Conservation (phyloP, 2,329 filamentous ascomycete genomes). For the Aureobasidium sp. region DNA sequence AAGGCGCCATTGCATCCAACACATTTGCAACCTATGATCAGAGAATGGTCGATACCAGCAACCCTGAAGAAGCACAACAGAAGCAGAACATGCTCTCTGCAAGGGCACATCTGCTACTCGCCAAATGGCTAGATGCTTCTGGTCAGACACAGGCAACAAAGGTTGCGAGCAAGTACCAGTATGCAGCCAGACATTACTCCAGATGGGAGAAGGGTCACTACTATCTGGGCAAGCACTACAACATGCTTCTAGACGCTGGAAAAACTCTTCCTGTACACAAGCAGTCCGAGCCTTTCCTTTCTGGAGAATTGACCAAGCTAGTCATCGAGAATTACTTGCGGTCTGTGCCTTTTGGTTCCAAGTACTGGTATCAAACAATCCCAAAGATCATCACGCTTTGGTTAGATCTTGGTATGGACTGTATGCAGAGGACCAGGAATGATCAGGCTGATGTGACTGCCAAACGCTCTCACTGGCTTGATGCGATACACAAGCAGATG, state of each 20-base stretch:
- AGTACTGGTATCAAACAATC: slow-evolving; percentile 91
- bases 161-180: slow-evolving; percentile 74
- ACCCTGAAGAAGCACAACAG: slow-evolving; percentile 32
- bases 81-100: slow-evolving; percentile 58
- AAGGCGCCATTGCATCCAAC: slow-evolving; percentile 75
- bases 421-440: slow-evolving; percentile 35
- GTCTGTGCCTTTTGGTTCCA: slow-evolving; percentile 80
- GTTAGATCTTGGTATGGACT: slow-evolving; percentile 78
- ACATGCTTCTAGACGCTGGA: slow-evolving; percentile 88
- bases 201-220: slow-evolving; percentile 97
- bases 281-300: slow-evolving; percentile 53
- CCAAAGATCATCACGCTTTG: slow-evolving; percentile 89
- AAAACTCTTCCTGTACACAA: slow-evolving; percentile 68
- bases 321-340: slow-evolving; percentile 92
- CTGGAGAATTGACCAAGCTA: slow-evolving; percentile 76
- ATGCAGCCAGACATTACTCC: slow-evolving; percentile 61
- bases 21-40: slow-evolving; percentile 55
- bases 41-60: slow-evolving; percentile 25
- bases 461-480: slow-evolving; percentile 58
- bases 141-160: slow-evolving; percentile 82
- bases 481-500: slow-evolving; percentile 64
- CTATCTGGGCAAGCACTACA: slow-evolving; percentile 93
- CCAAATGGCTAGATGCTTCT: slow-evolving; percentile 94
- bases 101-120: slow-evolving; percentile 77
- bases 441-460: slow-evolving; percentile 39